These are phyloP conservation scores for Posidonia oceanica DNA, from an alignment of 116 monocot species.

Conservation along the genomic window DNA sequence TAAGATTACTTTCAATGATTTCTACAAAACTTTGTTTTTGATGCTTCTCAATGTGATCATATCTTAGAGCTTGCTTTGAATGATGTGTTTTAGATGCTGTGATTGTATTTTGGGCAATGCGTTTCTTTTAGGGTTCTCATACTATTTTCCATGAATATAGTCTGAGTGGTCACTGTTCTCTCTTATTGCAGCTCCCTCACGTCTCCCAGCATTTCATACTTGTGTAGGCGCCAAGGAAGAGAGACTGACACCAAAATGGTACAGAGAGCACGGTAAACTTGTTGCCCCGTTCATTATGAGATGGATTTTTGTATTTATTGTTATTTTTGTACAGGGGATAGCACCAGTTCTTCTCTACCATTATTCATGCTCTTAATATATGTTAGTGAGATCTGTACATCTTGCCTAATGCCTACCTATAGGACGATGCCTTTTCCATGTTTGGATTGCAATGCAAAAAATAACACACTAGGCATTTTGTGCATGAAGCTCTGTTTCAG, in stretches of 20 bases:
- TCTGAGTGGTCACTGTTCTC: not conserved
- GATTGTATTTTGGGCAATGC: not conserved
- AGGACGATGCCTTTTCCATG: too few species aligned
- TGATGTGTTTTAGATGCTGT: not conserved
- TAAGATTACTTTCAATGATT: too few species aligned
- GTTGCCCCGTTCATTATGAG: not conserved
- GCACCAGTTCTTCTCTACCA: not conserved
- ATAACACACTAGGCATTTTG: too few species aligned
- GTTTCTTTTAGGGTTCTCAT: not conserved
- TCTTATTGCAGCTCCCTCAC: conserved; percentile 51
- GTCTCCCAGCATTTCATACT: conserved; percentile 88
- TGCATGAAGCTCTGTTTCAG: too few species aligned
- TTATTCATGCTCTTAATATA: not conserved
- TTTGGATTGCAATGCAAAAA: too few species aligned
- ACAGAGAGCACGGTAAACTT: conserved; percentile 68
- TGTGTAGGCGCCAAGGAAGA: conserved; percentile 88
- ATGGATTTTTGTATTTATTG: not conserved
- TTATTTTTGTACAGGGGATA: not conserved
- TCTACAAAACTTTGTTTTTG: too few species aligned
- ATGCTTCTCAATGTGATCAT: not conserved
- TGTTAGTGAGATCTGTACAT: too few species aligned
- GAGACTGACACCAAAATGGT: conserved; percentile 80
- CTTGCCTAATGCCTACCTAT: too few species aligned
- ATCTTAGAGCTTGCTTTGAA: not conserved
- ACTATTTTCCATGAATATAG: not conserved